Base-by-base conservation (phyloP, 441 rosid genomes). In the Dalechampia spathulata region DNA sequence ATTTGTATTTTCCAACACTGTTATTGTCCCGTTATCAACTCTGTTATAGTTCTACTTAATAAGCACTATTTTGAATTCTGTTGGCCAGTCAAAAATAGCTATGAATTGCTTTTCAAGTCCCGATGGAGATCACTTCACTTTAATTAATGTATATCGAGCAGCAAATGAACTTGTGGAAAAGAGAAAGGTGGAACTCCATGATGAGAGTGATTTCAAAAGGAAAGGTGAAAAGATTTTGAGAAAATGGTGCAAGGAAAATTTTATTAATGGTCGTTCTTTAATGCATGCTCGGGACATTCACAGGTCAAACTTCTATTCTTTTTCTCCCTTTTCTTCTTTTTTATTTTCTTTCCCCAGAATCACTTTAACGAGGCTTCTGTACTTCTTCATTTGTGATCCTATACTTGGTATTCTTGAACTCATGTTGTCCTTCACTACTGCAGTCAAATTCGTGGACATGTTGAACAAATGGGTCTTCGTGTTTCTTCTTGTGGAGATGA, bases 161-260 rank as follows among this genome's bases (percentile, higher is more conserved):
- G 79, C 82, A 4, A 45, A 76, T 60, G 96, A 86, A 59, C 71
- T 84, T 39, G 69, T 83, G 76, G 77, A 73, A 63, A 86, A 86
- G 73, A 82, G 74, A 66, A 72, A 52, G 60, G 60, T 60, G 41
- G 76, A 67, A 46, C 46, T 49, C 28, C 38, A 63, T 57, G 76
- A 64, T 44, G 82, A 77, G 57, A 81, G 84, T 58, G 48, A 72
- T 67, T 19, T 80, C 8, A 50, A 39, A 48, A 64, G 62, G 17
- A 69, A 69, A 63, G 68, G 59, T 47, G 86, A 78, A 52, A 86
- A 92, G 62, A 40, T 75, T 67, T 21, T 83, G 64, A 75, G 78
- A 54, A 92, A 89, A 77, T 92, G 99, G 99, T 92, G 99, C 64
- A 87, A 68, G 71, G 88, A 80, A 32, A 92, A 92, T 68, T 89